Percentiles rank a stretch among this genome's conserved stretches.
phyloP scores from a whole-genome alignment of 768 basidiomycete genomes.

The Boletus speciosus region DNA sequence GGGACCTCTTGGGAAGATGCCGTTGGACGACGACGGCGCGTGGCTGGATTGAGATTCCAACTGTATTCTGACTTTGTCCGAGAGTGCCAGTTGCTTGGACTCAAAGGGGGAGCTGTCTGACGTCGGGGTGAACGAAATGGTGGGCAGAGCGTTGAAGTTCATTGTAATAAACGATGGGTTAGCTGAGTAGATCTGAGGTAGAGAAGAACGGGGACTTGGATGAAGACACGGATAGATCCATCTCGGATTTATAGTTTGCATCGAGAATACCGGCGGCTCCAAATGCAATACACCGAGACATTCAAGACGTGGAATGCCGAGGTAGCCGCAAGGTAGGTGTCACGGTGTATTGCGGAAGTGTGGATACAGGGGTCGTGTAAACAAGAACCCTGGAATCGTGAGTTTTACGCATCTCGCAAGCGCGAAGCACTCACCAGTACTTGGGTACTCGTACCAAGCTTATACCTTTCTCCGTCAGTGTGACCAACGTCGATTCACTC shows the following conservation, averaged over 20 bases:
- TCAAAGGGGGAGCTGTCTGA: conserved; percentile 37
- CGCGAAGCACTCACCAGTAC: conserved; percentile 6
- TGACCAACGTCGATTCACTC: conserved; percentile 1
- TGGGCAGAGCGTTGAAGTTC: conserved; percentile 28
- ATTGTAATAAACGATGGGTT: conserved; percentile 6
- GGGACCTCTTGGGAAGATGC: conserved; percentile 39
- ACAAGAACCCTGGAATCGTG: conserved; percentile 17
- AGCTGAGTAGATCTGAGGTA: neutral
- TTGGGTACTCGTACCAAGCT: conserved; percentile 5
- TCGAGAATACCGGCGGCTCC: conserved; percentile 3
- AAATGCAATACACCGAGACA: conserved; percentile 1
- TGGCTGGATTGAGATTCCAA: conserved; percentile 33
- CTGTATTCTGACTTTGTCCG: conserved; percentile 26
- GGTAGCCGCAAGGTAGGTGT: conserved; percentile 6
- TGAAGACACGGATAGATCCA: neutral
- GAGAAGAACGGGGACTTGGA: neutral
- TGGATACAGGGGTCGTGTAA: conserved; percentile 14
- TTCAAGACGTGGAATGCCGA: conserved; percentile 8
- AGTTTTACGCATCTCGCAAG: conserved; percentile 11
- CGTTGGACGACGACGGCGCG: conserved; percentile 32
- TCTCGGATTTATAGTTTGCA: conserved; percentile 22
- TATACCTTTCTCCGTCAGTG: conserved; percentile 2
- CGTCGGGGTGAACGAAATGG: conserved; percentile 34
- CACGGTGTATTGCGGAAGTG: conserved; percentile 12
- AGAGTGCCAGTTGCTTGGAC: conserved; percentile 35